phyloP scores from a whole-genome alignment of 352 stramenopile genomes.

The Pythium pyrilobum region DNA sequence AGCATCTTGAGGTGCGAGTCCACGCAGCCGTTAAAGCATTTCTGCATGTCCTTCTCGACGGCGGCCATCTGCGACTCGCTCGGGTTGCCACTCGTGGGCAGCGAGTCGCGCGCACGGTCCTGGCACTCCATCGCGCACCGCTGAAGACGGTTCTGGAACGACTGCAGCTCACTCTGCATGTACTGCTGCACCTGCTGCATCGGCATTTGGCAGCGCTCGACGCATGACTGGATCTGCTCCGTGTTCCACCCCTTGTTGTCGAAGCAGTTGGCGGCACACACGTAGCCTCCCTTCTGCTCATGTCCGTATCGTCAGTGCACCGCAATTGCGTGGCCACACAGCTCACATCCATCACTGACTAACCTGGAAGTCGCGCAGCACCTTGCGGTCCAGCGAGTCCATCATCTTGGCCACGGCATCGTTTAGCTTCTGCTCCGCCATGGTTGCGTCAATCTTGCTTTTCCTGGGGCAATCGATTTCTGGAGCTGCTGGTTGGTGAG shows the following conservation, averaged over 20 bases:
- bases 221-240: conserved; percentile 74
- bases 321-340: not conserved
- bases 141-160: conserved; percentile 82
- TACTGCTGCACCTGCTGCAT: conserved; percentile 83
- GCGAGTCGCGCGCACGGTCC: conserved; percentile 68
- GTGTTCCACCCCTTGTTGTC: conserved; percentile 77
- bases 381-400: conserved; percentile 68
- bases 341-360: not conserved
- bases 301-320: not conserved
- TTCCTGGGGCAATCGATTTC: not conserved
- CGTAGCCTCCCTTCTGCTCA: conserved; percentile 70
- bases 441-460: conserved; percentile 14
- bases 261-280: conserved; percentile 85
- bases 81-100: conserved; percentile 52
- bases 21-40: conserved; percentile 58
- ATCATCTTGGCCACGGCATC: conserved; percentile 82
- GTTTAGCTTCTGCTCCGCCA: conserved; percentile 81
- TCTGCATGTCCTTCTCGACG: conserved; percentile 74
- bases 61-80: conserved; percentile 62
- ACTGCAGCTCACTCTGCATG: conserved; percentile 79
- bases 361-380: conserved; percentile 73
- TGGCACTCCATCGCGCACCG: conserved; percentile 85
- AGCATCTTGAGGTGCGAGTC: conserved; percentile 76
- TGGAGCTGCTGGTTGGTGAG: conserved; percentile 12
- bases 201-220: conserved; percentile 82